Evolutionary conservation across 2,329 filamentous ascomycete genomes (phyloP).

Genomic region (Pseudogymnoascus sp.): DNA sequence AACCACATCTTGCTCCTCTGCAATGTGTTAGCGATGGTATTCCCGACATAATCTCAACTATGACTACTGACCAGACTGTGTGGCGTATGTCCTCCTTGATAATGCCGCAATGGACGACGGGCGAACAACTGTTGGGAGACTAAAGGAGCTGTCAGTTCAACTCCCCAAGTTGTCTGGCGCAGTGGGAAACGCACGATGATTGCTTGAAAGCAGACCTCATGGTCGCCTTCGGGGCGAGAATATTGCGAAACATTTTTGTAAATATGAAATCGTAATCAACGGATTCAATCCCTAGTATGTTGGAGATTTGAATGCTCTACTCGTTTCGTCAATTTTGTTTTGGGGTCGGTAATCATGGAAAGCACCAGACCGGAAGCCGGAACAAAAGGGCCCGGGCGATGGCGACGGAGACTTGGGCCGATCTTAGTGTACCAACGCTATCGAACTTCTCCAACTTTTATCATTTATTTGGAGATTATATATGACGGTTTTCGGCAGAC

Average conservation of each 20-base stretch:
- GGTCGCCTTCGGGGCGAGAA: slow-evolving; percentile 51
- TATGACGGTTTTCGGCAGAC: neutral
- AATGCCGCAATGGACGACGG: slow-evolving; percentile 41
- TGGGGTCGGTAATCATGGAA: slow-evolving; percentile 7
- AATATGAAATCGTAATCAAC: neutral
- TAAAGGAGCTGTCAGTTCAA: slow-evolving; percentile 27
- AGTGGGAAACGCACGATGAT: slow-evolving; percentile 38
- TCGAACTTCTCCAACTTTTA: neutral
- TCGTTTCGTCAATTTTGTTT: slow-evolving; percentile 5
- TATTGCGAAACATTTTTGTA: slow-evolving; percentile 51
- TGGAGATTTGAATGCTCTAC: neutral
- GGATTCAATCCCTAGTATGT: neutral
- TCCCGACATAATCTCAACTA: slow-evolving; percentile 38
- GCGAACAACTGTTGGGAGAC: slow-evolving; percentile 41
- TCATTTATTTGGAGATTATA: slow-evolving; percentile 7
- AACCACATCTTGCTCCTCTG: slow-evolving; percentile 92
- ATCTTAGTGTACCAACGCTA: neutral
- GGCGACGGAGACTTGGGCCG: neutral
- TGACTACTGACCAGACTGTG: slow-evolving; percentile 30
- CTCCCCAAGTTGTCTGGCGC: neutral
- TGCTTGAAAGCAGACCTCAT: slow-evolving; percentile 48
- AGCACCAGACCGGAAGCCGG: slow-evolving; percentile 3
- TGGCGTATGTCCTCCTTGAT: slow-evolving; percentile 53
- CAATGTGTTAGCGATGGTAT: slow-evolving; percentile 45
- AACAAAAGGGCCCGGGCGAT: slow-evolving; percentile 3